Evolutionary conservation across 139 green algal species (phyloP).

Genomic region (Yamagishiella unicocca): DNA sequence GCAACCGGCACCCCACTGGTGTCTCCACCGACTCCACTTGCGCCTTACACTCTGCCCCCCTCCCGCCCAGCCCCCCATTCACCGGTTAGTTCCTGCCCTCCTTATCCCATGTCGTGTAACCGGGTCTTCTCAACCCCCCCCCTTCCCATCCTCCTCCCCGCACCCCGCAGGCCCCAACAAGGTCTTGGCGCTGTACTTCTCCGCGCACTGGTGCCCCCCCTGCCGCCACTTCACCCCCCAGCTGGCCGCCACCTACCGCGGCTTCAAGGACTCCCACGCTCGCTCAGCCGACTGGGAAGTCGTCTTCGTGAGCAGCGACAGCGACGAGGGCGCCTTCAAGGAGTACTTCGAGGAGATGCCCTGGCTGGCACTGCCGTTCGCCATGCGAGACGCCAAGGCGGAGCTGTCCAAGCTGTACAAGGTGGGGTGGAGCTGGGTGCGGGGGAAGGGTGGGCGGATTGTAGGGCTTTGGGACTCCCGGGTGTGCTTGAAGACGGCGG

Average conservation of each 20-base stretch:
- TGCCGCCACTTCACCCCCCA: conserved; percentile 48
- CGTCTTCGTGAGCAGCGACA: conserved; percentile 42
- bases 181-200: conserved; percentile 40
- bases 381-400: background rate
- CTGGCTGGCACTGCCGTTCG: conserved; percentile 38
- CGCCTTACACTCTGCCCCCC: background rate
- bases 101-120: too few species aligned
- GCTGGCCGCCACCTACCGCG: conserved; percentile 25
- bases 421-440: background rate
- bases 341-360: conserved; percentile 49
- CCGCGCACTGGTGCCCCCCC: conserved; percentile 48
- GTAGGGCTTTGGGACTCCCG: too few species aligned
- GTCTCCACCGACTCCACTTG: background rate
- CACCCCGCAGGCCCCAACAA: conserved; percentile 33
- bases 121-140: too few species aligned
- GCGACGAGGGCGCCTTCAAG: conserved; percentile 28
- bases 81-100: too few species aligned
- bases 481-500: too few species aligned
- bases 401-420: conserved; percentile 37
- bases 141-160: background rate
- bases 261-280: conserved; percentile 38
- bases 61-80: too few species aligned
- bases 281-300: conserved; percentile 16
- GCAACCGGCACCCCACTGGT: too few species aligned
- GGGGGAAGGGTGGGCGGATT: too few species aligned